A percentile compares a stretch with the other conserved stretches of the same genome.
phyloP scores from a whole-genome alignment of 1,139 yeast species.

The Kodamaea plutei region DNA sequence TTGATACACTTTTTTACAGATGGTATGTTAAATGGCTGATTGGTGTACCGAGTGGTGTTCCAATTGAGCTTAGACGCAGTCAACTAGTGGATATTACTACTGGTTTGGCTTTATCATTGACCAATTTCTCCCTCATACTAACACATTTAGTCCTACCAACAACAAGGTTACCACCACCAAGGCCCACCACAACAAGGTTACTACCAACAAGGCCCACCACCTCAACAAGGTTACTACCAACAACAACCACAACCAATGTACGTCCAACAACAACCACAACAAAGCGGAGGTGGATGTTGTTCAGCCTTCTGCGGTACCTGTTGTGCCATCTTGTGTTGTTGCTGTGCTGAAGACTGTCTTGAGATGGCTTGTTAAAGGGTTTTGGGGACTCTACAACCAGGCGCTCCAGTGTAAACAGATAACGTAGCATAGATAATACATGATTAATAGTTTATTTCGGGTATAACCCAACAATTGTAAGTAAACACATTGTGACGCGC shows the following conservation, averaged over 20 bases:
- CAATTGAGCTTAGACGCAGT: too few relatives aligned
- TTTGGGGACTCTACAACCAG: slow-evolving; percentile 1
- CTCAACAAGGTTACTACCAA: slow-evolving; percentile 21
- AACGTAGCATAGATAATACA: too few relatives aligned
- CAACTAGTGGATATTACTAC: too few relatives aligned
- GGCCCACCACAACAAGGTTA: slow-evolving; percentile 26
- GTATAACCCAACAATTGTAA: too few relatives aligned
- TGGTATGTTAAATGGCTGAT: too few relatives aligned
- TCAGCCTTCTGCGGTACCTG: slow-evolving; percentile 40
- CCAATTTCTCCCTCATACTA: too few relatives aligned
- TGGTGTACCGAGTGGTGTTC: too few relatives aligned
- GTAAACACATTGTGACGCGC: too few relatives aligned
- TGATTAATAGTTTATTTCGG: too few relatives aligned
- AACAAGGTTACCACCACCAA: slow-evolving; percentile 14
- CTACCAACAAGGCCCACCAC: slow-evolving; percentile 33
- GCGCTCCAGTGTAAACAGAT: too few relatives aligned
- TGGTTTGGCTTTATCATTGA: too few relatives aligned
- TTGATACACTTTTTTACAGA: too few relatives aligned
- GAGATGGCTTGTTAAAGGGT: slow-evolving; percentile 12
- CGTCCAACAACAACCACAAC: slow-evolving; percentile 36
- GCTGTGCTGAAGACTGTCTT: slow-evolving; percentile 40
- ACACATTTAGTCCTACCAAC: slow-evolving; percentile 8
- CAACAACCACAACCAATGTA: slow-evolving; percentile 42
- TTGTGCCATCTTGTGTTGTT: slow-evolving; percentile 42
- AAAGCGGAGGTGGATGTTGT: slow-evolving; percentile 34